A percentile compares a stretch with the other conserved stretches of the same genome.
Evolutionary conservation across 371 early-diverging fungal genomes (phyloP).

Genomic region (Lichtheimia hyalospora): DNA sequence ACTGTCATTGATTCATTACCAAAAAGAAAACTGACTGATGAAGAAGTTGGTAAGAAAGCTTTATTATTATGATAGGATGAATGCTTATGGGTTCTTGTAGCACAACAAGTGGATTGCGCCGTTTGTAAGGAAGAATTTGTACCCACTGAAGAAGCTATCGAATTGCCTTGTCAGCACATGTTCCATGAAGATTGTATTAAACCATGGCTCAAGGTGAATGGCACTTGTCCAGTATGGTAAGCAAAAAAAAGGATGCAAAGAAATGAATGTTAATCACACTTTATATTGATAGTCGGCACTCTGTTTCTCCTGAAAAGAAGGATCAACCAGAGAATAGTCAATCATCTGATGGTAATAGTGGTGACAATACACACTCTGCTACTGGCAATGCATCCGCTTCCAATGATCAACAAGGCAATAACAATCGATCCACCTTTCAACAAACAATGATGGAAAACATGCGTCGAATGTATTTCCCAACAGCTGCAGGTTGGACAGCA

Average conservation of each 20-base stretch:
- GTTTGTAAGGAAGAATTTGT: constrained; percentile 84
- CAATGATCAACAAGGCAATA: neutral
- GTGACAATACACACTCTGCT: constrained; percentile 1
- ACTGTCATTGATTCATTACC: constrained; percentile 58
- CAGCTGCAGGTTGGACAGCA: constrained; percentile 20
- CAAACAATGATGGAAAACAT: neutral
- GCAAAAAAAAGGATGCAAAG: neutral
- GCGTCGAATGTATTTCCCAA: constrained; percentile 5
- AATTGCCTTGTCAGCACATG: constrained; percentile 80
- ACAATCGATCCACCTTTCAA: constrained; percentile 1
- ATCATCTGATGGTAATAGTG: neutral
- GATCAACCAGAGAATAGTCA: constrained; percentile 2
- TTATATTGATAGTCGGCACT: constrained; percentile 29
- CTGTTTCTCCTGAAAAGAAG: constrained; percentile 21
- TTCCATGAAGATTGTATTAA: constrained; percentile 89
- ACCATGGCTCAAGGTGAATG: constrained; percentile 85
- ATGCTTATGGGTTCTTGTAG: constrained; percentile 16
- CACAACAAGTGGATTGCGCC: constrained; percentile 60
- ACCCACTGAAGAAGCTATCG: constrained; percentile 51
- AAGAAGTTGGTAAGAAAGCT: constrained; percentile 43
- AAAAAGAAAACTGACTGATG: constrained; percentile 43
- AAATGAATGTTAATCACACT: neutral
- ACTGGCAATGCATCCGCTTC: neutral
- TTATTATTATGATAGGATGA: neutral
- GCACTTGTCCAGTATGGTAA: constrained; percentile 92